A percentile compares a stretch with the other conserved stretches of the same genome.
Evolutionary conservation across 2,329 filamentous ascomycete species (phyloP).

Genomic region (Exutisphaerella laricina): DNA sequence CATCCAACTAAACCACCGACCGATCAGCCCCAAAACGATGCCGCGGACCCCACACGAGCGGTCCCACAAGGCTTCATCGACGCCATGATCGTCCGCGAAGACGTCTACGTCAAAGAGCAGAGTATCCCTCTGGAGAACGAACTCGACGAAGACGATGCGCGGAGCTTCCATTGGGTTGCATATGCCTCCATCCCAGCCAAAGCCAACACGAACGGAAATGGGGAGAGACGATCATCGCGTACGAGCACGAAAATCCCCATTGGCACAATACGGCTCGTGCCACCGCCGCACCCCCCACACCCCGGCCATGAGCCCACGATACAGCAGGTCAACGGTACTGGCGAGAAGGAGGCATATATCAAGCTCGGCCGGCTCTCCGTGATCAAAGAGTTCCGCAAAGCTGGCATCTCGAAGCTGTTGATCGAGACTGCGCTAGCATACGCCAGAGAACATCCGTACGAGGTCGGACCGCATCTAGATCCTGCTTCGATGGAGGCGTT

Average conservation of each 20-base stretch:
- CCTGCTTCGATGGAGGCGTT: slow-evolving; percentile 31
- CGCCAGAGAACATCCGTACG: slow-evolving; percentile 54
- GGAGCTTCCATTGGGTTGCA: slow-evolving; percentile 82
- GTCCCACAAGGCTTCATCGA: slow-evolving; percentile 46
- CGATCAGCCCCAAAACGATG: slow-evolving; percentile 30
- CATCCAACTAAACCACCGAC: slow-evolving; percentile 24
- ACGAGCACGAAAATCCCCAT: slow-evolving; percentile 52
- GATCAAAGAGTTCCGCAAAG: slow-evolving; percentile 39
- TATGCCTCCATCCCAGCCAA: slow-evolving; percentile 58
- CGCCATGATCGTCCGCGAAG: slow-evolving; percentile 53
- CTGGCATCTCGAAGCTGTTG: slow-evolving; percentile 59
- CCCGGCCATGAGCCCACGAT: slow-evolving; percentile 41
- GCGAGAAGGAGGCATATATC: slow-evolving; percentile 62
- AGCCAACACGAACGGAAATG: slow-evolving; percentile 29
- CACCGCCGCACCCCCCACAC: slow-evolving; percentile 59
- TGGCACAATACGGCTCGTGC: slow-evolving; percentile 73
- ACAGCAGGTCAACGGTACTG: slow-evolving; percentile 42
- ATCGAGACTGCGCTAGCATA: slow-evolving; percentile 64
- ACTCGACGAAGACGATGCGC: slow-evolving; percentile 71
- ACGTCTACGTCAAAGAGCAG: slow-evolving; percentile 56
- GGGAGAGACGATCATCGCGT: slow-evolving; percentile 35
- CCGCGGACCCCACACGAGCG: slow-evolving; percentile 28
- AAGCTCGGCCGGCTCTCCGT: slow-evolving; percentile 78
- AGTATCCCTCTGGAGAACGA: slow-evolving; percentile 59
- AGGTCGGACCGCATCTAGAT: slow-evolving; percentile 36